A percentile compares a stretch with the other conserved stretches of the same genome.
Conservation (phyloP, 192 early-diverging fungal genomes). For the Coemansia sp. region DNA sequence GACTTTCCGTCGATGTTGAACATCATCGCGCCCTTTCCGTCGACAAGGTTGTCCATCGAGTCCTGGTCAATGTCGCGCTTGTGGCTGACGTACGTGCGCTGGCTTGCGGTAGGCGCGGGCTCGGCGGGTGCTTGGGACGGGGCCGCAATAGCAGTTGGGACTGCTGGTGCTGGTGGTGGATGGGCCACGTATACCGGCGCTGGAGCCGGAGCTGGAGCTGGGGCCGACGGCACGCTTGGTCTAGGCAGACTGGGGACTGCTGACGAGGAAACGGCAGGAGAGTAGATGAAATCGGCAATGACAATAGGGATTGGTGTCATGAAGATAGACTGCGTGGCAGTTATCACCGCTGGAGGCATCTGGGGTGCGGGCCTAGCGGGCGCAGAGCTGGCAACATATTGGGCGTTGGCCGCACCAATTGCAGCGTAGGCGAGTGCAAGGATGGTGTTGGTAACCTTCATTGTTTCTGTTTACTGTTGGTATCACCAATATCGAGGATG, state of each 20-base stretch:
- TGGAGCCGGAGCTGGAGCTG: constrained; percentile 9
- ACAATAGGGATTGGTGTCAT: constrained; percentile 22
- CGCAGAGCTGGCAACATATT: constrained; percentile 26
- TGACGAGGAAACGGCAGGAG: constrained; percentile 12
- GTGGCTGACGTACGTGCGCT: constrained; percentile 14
- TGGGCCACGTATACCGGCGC: constrained; percentile 18
- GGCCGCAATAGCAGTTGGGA: constrained; percentile 7
- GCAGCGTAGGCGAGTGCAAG: constrained; percentile 34
- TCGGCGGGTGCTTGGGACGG: constrained; percentile 8
- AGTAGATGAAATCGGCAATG: constrained; percentile 36
- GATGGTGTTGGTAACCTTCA: constrained; percentile 40
- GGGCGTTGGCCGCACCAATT: constrained; percentile 9
- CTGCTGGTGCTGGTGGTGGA: constrained; percentile 14
- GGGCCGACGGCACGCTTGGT: background rate
- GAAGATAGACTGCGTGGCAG: constrained; percentile 12
- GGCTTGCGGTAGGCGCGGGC: constrained; percentile 19
- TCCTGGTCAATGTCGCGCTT: constrained; percentile 25
- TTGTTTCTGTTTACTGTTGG: background rate
- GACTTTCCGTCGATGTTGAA: constrained; percentile 27
- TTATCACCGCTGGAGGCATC: constrained; percentile 4
- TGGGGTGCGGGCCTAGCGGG: constrained; percentile 14
- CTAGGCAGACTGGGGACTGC: background rate
- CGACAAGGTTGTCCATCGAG: constrained; percentile 18
- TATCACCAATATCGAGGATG: background rate
- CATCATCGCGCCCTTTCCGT: constrained; percentile 27